Base-by-base conservation (phyloP, 2,329 filamentous ascomycete genomes). In the Hypoxylon sp. region DNA sequence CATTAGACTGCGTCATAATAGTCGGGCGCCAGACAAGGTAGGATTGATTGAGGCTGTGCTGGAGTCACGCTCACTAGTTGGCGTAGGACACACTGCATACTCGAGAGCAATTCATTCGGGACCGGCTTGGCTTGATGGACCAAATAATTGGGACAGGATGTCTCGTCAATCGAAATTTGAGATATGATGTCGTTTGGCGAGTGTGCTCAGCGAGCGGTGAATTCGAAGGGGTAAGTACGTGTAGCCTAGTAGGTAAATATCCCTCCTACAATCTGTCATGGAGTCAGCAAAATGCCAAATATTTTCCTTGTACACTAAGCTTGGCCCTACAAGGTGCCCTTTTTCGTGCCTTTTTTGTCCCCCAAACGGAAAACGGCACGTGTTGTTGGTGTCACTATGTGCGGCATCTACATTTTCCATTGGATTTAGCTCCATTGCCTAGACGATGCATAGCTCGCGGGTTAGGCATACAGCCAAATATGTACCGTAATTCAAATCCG, bases 41-140 rank as follows among this genome's bases (percentile, higher is more conserved):
- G 55, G 50, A 53, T 52, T 58, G 45, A 62, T 62, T 19, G 67
- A 55, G 67, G 67, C 67, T 60, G 61, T 70, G 67, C 58, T 63
- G 23, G n/a, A 45, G 67, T 70, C 67, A 67, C 64, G 60, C 34
- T 63, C 61, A 32, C 53, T 60, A 23, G 32, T 25, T 25, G n/a
- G 52, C 23, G 28, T 36, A 48, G 17, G 21, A 58, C 14, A 45
- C 41, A 25, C 41, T 45, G 52, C 38, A 58, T 32, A 50, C 59
- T 48, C 23, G 23, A 43, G 46, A 32, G 10, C 32, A 23, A n/a
- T 49, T 43, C 19, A 48, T 55, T 30, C 41, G 46, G 43, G 9
- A 43, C 34, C 50, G 17, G n/a, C 19, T 45, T 50, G 36, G 23
- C 23, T 55, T 30, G 46, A 55, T 43, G 43, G 46, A 25, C 34